Evolutionary conservation across 139 green algal species (phyloP).

Genomic region (Gonium pectorale): DNA sequence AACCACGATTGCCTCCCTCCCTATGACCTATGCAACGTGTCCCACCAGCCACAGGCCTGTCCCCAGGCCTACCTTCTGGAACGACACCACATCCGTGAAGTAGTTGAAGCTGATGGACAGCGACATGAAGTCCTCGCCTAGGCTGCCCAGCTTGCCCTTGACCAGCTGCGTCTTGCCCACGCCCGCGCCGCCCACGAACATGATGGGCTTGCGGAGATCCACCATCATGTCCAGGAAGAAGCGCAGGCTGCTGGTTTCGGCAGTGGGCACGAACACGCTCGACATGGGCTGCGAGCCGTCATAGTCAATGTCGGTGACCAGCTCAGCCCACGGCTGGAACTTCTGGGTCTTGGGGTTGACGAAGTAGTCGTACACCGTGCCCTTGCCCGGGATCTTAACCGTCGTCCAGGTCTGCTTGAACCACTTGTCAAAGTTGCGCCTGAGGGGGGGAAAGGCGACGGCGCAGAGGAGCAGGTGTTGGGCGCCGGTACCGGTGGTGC

Average conservation of each 20-base stretch:
- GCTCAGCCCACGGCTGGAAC: conserved; percentile 88
- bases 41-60: too few species aligned
- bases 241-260: conserved; percentile 84
- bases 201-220: conserved; percentile 88
- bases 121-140: conserved; percentile 77
- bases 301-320: conserved; percentile 85
- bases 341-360: conserved; percentile 88
- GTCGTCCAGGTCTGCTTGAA: conserved; percentile 88
- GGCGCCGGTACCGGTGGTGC: too few species aligned
- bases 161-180: conserved; percentile 93
- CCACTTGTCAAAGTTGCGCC: conserved; percentile 93
- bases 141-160: conserved; percentile 82
- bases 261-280: conserved; percentile 89
- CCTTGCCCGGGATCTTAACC: conserved; percentile 85
- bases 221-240: conserved; percentile 92
- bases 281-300: conserved; percentile 74
- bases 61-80: conserved; percentile 63
- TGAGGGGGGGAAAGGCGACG: neutral
- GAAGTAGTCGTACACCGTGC: conserved; percentile 92
- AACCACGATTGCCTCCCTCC: too few species aligned
- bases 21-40: too few species aligned
- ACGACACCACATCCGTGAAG: conserved; percentile 78
- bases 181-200: conserved; percentile 89
- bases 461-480: too few species aligned
- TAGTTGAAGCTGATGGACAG: conserved; percentile 91